Evolutionary conservation across 345 rosid genomes (phyloP).

Genomic region (Eucalyptus regnans): DNA sequence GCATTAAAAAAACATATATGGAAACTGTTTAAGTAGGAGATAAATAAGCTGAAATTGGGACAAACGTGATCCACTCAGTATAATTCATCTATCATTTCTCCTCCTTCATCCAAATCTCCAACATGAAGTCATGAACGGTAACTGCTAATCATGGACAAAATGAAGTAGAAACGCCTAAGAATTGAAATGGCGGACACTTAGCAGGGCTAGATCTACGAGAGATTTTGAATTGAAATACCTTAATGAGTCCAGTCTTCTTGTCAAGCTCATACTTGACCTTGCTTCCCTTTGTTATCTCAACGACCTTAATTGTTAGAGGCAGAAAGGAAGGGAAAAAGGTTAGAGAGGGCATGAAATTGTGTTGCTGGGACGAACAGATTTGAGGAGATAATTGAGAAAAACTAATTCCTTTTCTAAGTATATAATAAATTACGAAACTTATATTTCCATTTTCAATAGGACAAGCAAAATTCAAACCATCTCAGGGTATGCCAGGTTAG

Average conservation of each 20-base stretch:
- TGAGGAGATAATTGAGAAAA: neutral
- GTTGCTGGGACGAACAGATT: neutral
- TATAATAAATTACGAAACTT: neutral
- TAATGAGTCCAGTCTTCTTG: slow-evolving; percentile 90
- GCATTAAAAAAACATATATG: neutral
- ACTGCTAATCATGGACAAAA: neutral
- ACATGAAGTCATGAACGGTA: neutral
- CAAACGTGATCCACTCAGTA: neutral
- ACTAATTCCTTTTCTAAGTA: too few species aligned
- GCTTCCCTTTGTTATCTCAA: slow-evolving; percentile 94
- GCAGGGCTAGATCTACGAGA: neutral
- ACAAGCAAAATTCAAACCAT: neutral
- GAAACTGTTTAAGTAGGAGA: neutral
- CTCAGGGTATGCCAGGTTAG: neutral
- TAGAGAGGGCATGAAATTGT: neutral
- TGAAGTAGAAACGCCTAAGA: neutral
- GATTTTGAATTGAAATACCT: slow-evolving; percentile 23
- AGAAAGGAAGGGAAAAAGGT: neutral
- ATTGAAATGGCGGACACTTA: neutral
- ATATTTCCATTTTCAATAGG: neutral
- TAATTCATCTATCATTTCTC: neutral
- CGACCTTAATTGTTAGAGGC: slow-evolving; percentile 34
- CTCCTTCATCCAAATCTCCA: neutral
- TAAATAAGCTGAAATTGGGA: neutral
- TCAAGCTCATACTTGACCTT: slow-evolving; percentile 98